Evolutionary conservation across 2,329 filamentous ascomycete species (phyloP).

Genomic region (Ascocoryne sarcoides): DNA sequence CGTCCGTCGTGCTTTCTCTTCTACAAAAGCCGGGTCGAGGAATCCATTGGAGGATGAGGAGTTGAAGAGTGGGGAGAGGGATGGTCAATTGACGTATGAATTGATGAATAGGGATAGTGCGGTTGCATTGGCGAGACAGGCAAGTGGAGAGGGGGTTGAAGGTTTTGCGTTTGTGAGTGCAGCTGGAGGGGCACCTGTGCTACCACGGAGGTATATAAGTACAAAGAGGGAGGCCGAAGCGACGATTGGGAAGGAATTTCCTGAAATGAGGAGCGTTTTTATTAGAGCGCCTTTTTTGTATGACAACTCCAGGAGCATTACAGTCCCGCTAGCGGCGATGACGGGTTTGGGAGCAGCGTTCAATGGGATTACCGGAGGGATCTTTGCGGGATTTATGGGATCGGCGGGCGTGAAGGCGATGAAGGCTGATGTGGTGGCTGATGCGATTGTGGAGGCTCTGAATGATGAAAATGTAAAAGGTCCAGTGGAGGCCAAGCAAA

Average conservation of each 20-base stretch:
- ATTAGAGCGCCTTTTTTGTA: conserved; percentile 83
- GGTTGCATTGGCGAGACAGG: conserved; percentile 72
- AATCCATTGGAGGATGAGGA: conserved; percentile 61
- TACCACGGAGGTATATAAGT: conserved; percentile 77
- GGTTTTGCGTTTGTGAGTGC: conserved; percentile 87
- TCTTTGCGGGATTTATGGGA: conserved; percentile 69
- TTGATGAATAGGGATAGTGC: conserved; percentile 92
- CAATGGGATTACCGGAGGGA: conserved; percentile 68
- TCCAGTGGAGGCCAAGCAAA: conserved; percentile 66
- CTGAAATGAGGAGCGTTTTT: conserved; percentile 70
- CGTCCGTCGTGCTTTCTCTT: conserved; percentile 68
- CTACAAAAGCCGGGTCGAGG: conserved; percentile 51
- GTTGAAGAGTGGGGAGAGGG: conserved; percentile 56
- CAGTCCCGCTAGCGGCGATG: conserved; percentile 73
- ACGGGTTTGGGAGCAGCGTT: conserved; percentile 67
- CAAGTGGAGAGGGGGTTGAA: conserved; percentile 51
- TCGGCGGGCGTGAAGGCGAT: conserved; percentile 77
- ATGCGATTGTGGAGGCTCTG: conserved; percentile 83
- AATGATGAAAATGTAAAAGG: conserved; percentile 65
- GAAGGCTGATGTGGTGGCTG: conserved; percentile 77
- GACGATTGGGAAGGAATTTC: conserved; percentile 63
- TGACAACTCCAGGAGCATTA: conserved; percentile 72
- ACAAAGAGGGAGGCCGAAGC: conserved; percentile 89
- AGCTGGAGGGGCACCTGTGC: conserved; percentile 71
- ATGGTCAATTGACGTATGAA: conserved; percentile 85